Evolutionary conservation across 2,329 filamentous ascomycete genomes (phyloP).

Genomic region (Pseudogymnoascus sp.): DNA sequence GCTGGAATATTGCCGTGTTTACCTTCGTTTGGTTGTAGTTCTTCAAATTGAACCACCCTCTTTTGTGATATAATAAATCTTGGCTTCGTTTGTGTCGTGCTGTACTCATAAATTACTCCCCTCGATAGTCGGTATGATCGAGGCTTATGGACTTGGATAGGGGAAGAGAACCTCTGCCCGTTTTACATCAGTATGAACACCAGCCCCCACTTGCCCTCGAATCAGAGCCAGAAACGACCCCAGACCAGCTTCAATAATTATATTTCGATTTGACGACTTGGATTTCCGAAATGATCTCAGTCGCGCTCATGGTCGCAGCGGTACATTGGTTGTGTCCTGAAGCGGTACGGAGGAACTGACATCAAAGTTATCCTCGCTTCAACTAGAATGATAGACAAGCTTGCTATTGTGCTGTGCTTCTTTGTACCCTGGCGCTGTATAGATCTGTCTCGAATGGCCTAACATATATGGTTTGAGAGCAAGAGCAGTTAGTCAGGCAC

Average conservation of each 20-base stretch:
- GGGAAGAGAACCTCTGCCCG: background rate
- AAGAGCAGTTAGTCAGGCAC: too few species aligned
- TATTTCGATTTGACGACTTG: background rate
- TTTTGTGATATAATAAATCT: background rate
- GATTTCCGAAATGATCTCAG: background rate
- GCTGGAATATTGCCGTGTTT: slow-evolving; percentile 1
- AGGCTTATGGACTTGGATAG: background rate
- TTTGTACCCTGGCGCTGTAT: too few species aligned
- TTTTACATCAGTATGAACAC: background rate
- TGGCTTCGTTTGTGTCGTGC: background rate
- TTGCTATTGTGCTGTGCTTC: too few species aligned
- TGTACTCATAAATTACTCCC: background rate
- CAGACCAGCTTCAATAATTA: background rate
- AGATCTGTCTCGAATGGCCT: too few species aligned
- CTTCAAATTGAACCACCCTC: slow-evolving; percentile 1
- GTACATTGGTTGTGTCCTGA: background rate
- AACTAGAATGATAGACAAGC: background rate
- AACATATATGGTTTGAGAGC: too few species aligned
- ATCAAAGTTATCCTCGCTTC: background rate
- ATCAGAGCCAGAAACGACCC: background rate
- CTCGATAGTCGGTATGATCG: background rate
- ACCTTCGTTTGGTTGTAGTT: background rate
- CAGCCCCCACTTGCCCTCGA: background rate
- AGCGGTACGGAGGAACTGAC: too few species aligned
- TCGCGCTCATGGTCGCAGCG: background rate